Base-by-base conservation (phyloP, 352 stramenopile genomes). In the Phytophthora parvispora region DNA sequence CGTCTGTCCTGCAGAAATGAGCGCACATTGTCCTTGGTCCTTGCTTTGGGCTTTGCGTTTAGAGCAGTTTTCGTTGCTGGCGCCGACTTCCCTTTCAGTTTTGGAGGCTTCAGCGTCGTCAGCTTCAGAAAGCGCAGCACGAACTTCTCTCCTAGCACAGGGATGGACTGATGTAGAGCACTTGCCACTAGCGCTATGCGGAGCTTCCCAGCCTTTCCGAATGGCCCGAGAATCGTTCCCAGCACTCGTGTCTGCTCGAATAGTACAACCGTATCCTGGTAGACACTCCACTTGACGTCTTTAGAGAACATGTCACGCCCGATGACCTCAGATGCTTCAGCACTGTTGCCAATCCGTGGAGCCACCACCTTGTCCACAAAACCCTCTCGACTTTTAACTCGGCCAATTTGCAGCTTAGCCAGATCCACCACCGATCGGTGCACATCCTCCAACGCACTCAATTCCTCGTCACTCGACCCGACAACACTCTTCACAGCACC, bases 151-250 rank as follows among this genome's bases (percentile, higher is more conserved):
- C 87, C 82, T 29, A 56, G 28, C 5, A 20, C 28, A n/a, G 81
- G 83, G 7, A 55, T 6, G 2, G 13, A 18, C n/a, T 53, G 15
- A 15, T 31, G 15, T 29, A 42, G 47, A 20, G 43, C 18, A 25
- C 34, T 34, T 18, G 55, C 9, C 18, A 64, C 3, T 20, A 93
- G 54, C 13, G 75, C 65, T 25, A 93, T 68, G 6, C 82, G 80
- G 38, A 90, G 91, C 67, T 97, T 97, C 43, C 87, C 90, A 18
- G 84, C 80, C 60, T 95, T 97, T 4, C 90, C 90, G 71, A 97
- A 97, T 18, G 88, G 82, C 6, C 80, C 85, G 2, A 90, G 42
- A 48, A 96, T 89, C 4, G 42, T 72, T 1, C 87, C 88, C 0
- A 94, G 67, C 16, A 49, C 34, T 1, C 64, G 66, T 0, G 71